Conservation (phyloP, 345 rosid species). For the Jatropha curcas region DNA sequence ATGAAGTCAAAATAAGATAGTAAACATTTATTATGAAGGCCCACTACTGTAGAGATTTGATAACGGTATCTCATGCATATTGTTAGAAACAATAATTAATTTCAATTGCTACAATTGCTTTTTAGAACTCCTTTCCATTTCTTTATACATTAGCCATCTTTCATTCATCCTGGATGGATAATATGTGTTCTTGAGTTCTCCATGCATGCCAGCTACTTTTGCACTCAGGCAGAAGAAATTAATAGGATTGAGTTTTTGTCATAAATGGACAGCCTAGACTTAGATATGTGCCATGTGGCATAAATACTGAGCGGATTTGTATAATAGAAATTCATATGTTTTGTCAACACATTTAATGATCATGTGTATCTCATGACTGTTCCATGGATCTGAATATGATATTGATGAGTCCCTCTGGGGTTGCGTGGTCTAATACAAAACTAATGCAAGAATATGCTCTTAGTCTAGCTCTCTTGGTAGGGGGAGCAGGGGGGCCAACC, state of each 20-base stretch:
- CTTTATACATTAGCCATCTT: background rate
- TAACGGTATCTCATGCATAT: background rate
- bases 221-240: background rate
- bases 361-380: background rate
- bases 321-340: too few species aligned
- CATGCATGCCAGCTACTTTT: background rate
- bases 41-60: background rate
- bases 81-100: background rate
- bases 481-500: too few species aligned
- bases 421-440: background rate
- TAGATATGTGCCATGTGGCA: background rate
- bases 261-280: background rate
- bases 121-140: background rate
- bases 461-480: too few species aligned
- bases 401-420: background rate
- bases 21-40: background rate
- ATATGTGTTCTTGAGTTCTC: background rate
- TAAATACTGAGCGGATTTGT: too few species aligned
- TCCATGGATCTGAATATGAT: background rate
- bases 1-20: background rate
- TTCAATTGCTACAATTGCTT: background rate
- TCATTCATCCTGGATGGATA: background rate
- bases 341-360: too few species aligned
- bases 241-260: background rate
- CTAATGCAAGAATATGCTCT: background rate